Percentiles rank a stretch among this genome's conserved stretches.
These are phyloP conservation scores for Micractinium sp. DNA, from an alignment of 139 green algal species.

Conservation along the genomic window DNA sequence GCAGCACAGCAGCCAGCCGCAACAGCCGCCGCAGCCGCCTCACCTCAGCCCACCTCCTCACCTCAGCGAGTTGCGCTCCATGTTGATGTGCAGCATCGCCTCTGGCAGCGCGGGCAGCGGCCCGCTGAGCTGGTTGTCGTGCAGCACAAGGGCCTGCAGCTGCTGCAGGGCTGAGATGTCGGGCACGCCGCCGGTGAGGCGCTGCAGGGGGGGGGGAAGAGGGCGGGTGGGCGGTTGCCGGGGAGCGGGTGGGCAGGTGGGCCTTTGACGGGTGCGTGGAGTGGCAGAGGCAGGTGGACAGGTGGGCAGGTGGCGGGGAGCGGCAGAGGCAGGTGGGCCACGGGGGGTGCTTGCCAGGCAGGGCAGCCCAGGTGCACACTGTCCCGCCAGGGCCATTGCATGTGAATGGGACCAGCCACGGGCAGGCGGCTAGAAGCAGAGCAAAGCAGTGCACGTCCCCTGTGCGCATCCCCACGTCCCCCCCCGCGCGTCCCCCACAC, in stretches of 20 bases:
- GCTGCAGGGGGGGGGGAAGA: background rate
- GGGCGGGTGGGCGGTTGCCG: background rate
- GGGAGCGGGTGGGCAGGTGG: background rate
- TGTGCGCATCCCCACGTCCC: too few species aligned
- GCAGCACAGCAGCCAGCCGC: background rate
- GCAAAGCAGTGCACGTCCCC: background rate
- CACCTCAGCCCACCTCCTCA: background rate
- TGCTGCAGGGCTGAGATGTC: background rate
- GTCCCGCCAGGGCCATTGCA: background rate
- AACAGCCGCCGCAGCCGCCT: background rate
- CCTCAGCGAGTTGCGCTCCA: constrained; percentile 10
- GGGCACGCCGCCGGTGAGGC: background rate
- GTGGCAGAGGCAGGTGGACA: background rate
- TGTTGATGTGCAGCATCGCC: constrained; percentile 1
- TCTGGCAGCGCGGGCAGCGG: constrained; percentile 1
- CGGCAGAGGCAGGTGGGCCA: background rate
- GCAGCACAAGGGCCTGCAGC: constrained; percentile 26
- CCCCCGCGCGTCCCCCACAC: background rate
- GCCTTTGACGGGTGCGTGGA: too few species aligned
- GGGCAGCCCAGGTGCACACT: background rate
- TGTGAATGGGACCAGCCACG: background rate
- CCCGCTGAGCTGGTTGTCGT: constrained; percentile 8
- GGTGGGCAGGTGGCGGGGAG: background rate
- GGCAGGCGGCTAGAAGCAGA: background rate
- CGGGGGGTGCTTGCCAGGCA: background rate